phyloP scores from a whole-genome alignment of 805 yeast species.

The Saccharomycopsis lassenensis region DNA sequence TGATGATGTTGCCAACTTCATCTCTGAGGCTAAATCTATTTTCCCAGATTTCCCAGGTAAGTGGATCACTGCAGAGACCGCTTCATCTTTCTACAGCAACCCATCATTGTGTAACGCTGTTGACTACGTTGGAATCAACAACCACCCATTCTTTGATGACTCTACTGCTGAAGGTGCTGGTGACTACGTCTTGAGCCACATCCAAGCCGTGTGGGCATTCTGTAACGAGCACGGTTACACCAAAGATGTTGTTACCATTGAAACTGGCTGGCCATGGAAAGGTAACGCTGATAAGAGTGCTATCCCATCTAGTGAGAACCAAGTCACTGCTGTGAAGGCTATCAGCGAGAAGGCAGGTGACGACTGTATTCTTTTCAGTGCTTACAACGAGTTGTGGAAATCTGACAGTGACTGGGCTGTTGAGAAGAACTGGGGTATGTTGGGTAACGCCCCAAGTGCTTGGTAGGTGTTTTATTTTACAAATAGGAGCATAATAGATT shows the following conservation, averaged over 20 bases:
- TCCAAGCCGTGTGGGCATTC: slow-evolving; percentile 18
- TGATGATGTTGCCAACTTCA: slow-evolving; percentile 36
- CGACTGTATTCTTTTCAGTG: slow-evolving; percentile 47
- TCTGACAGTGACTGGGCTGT: slow-evolving; percentile 44
- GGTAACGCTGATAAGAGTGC: slow-evolving; percentile 44
- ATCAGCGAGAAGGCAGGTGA: slow-evolving; percentile 36
- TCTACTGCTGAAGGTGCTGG: slow-evolving; percentile 18
- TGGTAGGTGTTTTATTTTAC: no score
- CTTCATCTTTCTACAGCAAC: slow-evolving; percentile 46
- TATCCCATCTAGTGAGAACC: slow-evolving; percentile 45
- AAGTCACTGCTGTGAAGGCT: slow-evolving; percentile 38
- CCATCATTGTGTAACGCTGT: slow-evolving; percentile 42
- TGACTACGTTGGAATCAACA: slow-evolving; percentile 56
- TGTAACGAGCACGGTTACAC: slow-evolving; percentile 19
- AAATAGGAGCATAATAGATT: no score
- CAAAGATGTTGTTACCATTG: slow-evolving; percentile 40
- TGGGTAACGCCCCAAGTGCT: slow-evolving; percentile 18
- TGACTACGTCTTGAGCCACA: slow-evolving; percentile 18
- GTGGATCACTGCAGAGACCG: slow-evolving; percentile 54
- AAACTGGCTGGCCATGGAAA: slow-evolving; percentile 63
- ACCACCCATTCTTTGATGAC: slow-evolving; percentile 45
- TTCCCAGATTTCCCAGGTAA: slow-evolving; percentile 40
- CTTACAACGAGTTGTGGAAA: slow-evolving; percentile 57
- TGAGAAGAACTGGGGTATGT: slow-evolving; percentile 43
- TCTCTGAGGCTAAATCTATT: slow-evolving; percentile 35